Conservation (phyloP, 768 basidiomycete genomes). For the Macrocybe gigantea region DNA sequence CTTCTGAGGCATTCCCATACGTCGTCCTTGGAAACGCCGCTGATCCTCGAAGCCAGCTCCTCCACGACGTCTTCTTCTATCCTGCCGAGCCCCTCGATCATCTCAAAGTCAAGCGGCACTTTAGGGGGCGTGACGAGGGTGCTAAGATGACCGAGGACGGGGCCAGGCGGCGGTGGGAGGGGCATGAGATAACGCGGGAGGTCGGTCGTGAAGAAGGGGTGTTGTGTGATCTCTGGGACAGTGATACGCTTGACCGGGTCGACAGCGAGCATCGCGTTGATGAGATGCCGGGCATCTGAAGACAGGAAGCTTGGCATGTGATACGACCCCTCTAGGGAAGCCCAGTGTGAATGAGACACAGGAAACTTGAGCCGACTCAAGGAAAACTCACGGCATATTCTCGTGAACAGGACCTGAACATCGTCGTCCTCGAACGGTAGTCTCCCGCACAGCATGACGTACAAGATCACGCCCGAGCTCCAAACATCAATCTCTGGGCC, state of each 20-base stretch:
- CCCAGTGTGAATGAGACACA: not conserved
- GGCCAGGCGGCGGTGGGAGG: conserved; percentile 71
- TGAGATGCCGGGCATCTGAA: conserved; percentile 69
- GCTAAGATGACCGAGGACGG: conserved; percentile 68
- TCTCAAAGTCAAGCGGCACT: conserved; percentile 66
- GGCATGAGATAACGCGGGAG: conserved; percentile 84
- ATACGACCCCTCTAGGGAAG: conserved; percentile 69
- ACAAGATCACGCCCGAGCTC: conserved; percentile 98
- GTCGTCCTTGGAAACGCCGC: conserved; percentile 73
- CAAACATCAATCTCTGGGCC: conserved; percentile 99
- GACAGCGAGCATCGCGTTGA: conserved; percentile 85
- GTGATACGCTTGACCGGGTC: conserved; percentile 96
- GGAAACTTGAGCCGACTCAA: not conserved
- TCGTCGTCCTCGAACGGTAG: conserved; percentile 98
- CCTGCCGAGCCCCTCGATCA: conserved; percentile 87
- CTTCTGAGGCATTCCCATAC: conserved; percentile 81
- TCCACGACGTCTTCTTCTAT: conserved; percentile 91
- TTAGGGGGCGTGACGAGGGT: conserved; percentile 67
- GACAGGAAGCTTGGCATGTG: conserved; percentile 81
- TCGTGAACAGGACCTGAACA: conserved; percentile 86
- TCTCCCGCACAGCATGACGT: conserved; percentile 93
- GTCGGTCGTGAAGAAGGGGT: conserved; percentile 86
- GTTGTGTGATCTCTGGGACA: conserved; percentile 82
- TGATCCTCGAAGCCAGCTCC: conserved; percentile 67
- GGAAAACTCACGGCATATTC: conserved; percentile 73